Conservation (phyloP, 768 basidiomycete genomes). For the Termitomyces eurrhizus region DNA sequence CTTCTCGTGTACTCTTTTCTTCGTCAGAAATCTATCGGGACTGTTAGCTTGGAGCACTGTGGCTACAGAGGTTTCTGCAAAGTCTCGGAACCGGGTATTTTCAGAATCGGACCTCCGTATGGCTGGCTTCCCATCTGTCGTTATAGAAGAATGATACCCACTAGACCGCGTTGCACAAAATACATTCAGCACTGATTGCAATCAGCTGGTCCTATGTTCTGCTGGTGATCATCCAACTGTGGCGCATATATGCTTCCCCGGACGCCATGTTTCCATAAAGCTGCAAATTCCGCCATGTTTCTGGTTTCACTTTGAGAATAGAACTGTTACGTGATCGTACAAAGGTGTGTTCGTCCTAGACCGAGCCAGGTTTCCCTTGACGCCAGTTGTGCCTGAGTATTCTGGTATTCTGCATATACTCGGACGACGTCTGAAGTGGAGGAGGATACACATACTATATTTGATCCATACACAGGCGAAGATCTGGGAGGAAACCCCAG, state of each 20-base stretch:
- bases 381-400: background rate
- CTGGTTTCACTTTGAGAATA: too few species aligned
- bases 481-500: background rate
- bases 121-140: too few species aligned
- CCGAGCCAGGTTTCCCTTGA: background rate
- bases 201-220: too few species aligned
- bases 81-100: too few species aligned
- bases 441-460: background rate
- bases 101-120: background rate
- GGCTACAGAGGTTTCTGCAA: background rate
- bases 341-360: background rate
- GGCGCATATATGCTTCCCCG: background rate
- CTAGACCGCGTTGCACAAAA: background rate
- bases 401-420: background rate
- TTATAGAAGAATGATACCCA: too few species aligned
- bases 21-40: background rate
- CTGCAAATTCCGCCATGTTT: background rate
- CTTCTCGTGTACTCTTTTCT: background rate
- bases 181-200: background rate
- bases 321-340: background rate
- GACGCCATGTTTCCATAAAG: background rate
- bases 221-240: background rate
- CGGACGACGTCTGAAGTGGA: background rate
- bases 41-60: background rate
- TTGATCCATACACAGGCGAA: background rate